Evolutionary conservation across 2,329 filamentous ascomycete species (phyloP).

Genomic region (Penicillium expansum): DNA sequence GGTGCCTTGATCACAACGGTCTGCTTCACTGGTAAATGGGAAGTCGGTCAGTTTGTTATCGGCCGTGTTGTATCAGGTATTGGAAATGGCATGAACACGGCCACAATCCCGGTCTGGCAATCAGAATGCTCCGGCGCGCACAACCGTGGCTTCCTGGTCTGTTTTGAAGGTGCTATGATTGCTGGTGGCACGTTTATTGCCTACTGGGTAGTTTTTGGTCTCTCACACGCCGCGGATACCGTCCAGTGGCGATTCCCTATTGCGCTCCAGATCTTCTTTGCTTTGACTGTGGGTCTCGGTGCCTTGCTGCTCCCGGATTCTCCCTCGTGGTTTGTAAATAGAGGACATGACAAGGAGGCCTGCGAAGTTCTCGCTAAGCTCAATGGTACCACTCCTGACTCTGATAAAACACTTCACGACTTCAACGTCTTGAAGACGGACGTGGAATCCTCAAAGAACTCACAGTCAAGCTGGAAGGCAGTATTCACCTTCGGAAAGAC

Average conservation of each 20-base stretch:
- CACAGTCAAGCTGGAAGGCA: slow-evolving; percentile 23
- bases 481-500: slow-evolving; percentile 32
- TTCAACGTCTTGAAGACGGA: slow-evolving; percentile 46
- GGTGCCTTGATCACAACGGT: slow-evolving; percentile 21
- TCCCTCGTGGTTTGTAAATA: slow-evolving; percentile 53
- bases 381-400: slow-evolving; percentile 39
- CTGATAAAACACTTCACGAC: slow-evolving; percentile 23
- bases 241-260: slow-evolving; percentile 48
- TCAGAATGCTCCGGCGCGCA: slow-evolving; percentile 28
- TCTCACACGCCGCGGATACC: slow-evolving; percentile 31
- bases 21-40: slow-evolving; percentile 15
- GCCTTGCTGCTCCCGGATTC: slow-evolving; percentile 48
- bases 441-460: slow-evolving; percentile 37
- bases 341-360: slow-evolving; percentile 49
- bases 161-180: slow-evolving; percentile 30
- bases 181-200: slow-evolving; percentile 34
- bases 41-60: slow-evolving; percentile 37
- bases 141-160: slow-evolving; percentile 28
- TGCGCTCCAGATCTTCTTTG: slow-evolving; percentile 48
- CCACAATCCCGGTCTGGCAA: slow-evolving; percentile 35
- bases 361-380: slow-evolving; percentile 49
- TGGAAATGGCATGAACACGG: slow-evolving; percentile 31
- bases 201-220: slow-evolving; percentile 39
- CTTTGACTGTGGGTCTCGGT: slow-evolving; percentile 19
- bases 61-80: slow-evolving; percentile 32